These are phyloP conservation scores for Mucor ambiguus DNA, from an alignment of 371 early-diverging fungal genomes.

Conservation along the genomic window DNA sequence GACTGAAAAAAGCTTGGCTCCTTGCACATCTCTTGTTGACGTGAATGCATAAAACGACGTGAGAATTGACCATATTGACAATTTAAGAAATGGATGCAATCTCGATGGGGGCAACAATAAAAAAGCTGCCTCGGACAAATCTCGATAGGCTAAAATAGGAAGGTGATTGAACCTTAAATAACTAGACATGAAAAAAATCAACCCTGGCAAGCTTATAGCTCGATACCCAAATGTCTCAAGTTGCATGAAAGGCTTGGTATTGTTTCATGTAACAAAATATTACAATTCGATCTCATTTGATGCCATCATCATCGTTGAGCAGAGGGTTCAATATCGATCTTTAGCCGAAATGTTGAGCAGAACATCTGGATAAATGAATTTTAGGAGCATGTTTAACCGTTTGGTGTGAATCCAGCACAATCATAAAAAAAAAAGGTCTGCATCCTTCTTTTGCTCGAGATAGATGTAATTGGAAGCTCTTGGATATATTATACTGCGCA, in stretches of 20 bases:
- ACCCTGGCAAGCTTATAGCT: too few relatives aligned
- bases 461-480: background rate
- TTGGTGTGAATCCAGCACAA: background rate
- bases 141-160: background rate
- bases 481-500: background rate
- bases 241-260: background rate
- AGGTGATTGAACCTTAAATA: background rate
- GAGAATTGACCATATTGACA: background rate
- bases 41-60: background rate
- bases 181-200: background rate
- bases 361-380: background rate
- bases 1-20: background rate
- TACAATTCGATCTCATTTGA: background rate
- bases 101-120: background rate
- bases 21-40: background rate
- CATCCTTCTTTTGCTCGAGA: background rate
- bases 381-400: background rate
- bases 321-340: background rate
- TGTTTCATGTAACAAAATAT: background rate
- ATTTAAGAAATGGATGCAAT: background rate
- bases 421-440: background rate
- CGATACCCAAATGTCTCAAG: too few relatives aligned
- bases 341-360: background rate
- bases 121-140: background rate
- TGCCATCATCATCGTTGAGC: background rate